Evolutionary conservation across 192 early-diverging fungal genomes (phyloP), one percentile per base, ranked within the genome.

Genomic region (Mortierella antarctica): DNA sequence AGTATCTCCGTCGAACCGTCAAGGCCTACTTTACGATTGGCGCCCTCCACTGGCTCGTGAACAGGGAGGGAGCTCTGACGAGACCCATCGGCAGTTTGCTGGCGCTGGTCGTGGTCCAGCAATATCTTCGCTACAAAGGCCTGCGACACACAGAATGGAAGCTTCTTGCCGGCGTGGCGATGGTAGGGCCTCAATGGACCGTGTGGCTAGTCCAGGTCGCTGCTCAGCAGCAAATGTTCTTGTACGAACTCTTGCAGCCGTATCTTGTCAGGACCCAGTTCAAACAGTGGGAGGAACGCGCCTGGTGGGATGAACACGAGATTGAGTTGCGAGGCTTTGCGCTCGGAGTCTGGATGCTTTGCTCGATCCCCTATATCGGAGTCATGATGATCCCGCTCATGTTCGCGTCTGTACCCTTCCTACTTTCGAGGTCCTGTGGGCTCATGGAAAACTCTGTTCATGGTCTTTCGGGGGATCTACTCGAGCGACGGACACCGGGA

Each of bases 351-450:
- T 80, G 77, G 77, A 13, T 52, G 4, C 15, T 80, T 6, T 71
- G 69, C 23, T 63, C 64, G 1, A 57, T 80, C 31, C 77, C 77
- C 20, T 15, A 61, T 14, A 14, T 80, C 11, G 77, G 77, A 4
- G 70, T 68, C n/a, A 54, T 54, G 1, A 58, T 65, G 0, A 15
- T 80, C 1, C 77, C 77, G 0, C 8, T 67, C 21, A 68, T 80
- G 70, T 63, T 80, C 47, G 60, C 77, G 0, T 65, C 77, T 0
- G 65, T 80, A 2, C 64, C 77, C 6, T 65, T 71, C 39, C 54
- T 80, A 7, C 39, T 80, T 54, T 66, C 77, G 42, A 57, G 64
- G 49, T 80, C 77, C 20, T 80, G 77, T 64, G 77, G 77, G 4
- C 23, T 67, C 20, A 65, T 80, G 62, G 70, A 80, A 53, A 80